Evolutionary conservation across 345 rosid species (phyloP).

Genomic region (Dipteronia dyeriana): DNA sequence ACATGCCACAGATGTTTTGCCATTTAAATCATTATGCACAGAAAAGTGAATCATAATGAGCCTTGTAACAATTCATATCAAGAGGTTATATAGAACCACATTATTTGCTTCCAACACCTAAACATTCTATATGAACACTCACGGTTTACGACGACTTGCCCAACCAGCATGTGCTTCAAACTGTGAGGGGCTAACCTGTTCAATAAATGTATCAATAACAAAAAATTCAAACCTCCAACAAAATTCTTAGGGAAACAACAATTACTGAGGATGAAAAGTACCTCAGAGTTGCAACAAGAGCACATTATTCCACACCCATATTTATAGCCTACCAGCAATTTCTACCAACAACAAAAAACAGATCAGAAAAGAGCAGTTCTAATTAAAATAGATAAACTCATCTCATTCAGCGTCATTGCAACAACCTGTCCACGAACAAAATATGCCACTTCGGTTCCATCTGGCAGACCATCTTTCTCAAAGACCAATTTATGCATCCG

Average conservation of each 20-base stretch:
- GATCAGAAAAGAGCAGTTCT: slow-evolving; percentile 25
- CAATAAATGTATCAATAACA: slow-evolving; percentile 23
- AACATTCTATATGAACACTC: slow-evolving; percentile 36
- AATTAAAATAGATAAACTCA: slow-evolving; percentile 1
- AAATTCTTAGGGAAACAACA: slow-evolving; percentile 15
- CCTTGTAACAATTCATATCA: not conserved
- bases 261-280: slow-evolving; percentile 29
- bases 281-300: slow-evolving; percentile 81
- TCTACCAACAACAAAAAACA: slow-evolving; percentile 47
- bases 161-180: slow-evolving; percentile 99
- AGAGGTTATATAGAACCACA: slow-evolving; percentile 4
- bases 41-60: not conserved
- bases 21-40: not conserved
- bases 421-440: slow-evolving; percentile 79
- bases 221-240: slow-evolving; percentile 22
- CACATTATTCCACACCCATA: slow-evolving; percentile 82
- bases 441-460: slow-evolving; percentile 92
- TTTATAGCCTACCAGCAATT: slow-evolving; percentile 79
- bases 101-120: not conserved
- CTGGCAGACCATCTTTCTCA: slow-evolving; percentile 78
- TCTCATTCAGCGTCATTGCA: not conserved
- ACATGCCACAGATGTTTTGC: not conserved
- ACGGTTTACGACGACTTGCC: slow-evolving; percentile 92
- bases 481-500: slow-evolving; percentile 86
- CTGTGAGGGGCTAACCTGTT: slow-evolving; percentile 84